Evolutionary conservation across 306 rosid genomes (phyloP).

Genomic region (Trichosanthes cucumerina): DNA sequence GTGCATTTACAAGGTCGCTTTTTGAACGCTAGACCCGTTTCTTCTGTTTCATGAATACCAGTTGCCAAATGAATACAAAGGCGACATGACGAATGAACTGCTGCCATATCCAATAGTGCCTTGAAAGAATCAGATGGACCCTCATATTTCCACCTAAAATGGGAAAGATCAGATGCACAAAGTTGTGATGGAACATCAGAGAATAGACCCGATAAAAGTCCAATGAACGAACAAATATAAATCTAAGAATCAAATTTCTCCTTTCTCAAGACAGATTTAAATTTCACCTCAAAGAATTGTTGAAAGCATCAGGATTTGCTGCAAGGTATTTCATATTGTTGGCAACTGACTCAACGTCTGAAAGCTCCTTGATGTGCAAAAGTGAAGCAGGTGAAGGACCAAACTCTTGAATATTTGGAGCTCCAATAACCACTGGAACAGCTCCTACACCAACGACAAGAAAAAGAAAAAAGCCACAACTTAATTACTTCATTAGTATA

Average conservation of each 20-base stretch:
- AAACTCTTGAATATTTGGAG: conserved; percentile 87
- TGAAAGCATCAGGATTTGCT: conserved; percentile 68
- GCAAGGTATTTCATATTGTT: conserved; percentile 64
- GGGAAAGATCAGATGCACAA: conserved; percentile 15
- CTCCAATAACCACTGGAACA: conserved; percentile 84
- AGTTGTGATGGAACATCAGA: neutral
- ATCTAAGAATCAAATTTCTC: neutral
- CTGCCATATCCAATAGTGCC: conserved; percentile 98
- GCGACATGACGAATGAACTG: conserved; percentile 97
- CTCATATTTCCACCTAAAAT: conserved; percentile 86
- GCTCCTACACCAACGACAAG: conserved; percentile 34
- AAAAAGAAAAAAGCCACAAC: neutral
- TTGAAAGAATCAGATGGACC: conserved; percentile 96
- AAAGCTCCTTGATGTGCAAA: conserved; percentile 58
- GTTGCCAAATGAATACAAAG: conserved; percentile 97
- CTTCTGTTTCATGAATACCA: conserved; percentile 55
- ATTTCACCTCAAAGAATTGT: conserved; percentile 63
- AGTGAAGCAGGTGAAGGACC: conserved; percentile 67
- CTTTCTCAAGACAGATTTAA: neutral
- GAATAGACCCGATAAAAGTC: neutral
- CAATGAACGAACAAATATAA: neutral
- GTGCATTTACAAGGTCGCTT: conserved; percentile 88
- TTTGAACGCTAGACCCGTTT: conserved; percentile 44
- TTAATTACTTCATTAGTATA: too few species aligned
- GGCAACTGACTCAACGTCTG: conserved; percentile 60